Evolutionary conservation across 2,329 filamentous ascomycete genomes (phyloP).

Genomic region (Nothopassalora personata): DNA sequence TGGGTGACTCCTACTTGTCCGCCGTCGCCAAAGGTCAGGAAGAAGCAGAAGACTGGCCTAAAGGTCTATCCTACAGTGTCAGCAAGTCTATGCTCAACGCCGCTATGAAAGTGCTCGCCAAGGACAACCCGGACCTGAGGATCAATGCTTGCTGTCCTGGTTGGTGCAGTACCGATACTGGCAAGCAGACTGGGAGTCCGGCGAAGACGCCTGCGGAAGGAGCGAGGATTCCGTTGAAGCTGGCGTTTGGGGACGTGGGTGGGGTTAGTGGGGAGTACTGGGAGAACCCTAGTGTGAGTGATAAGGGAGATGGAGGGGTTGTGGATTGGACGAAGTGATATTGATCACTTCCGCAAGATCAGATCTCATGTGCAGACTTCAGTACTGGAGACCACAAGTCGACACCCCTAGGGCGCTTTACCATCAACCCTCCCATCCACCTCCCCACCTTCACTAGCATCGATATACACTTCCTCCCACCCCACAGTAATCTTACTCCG

Average conservation of each 20-base stretch:
- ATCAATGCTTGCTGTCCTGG: not conserved
- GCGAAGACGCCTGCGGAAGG: not conserved
- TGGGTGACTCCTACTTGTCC: not conserved
- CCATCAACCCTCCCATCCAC: not conserved
- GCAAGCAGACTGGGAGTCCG: not conserved
- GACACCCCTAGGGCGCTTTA: not conserved
- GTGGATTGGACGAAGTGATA: not conserved
- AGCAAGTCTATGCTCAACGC: not conserved
- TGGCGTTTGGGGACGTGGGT: not conserved
- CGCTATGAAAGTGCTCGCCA: not conserved
- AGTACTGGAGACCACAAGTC: no score
- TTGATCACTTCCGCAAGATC: not conserved
- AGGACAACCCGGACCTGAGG: not conserved
- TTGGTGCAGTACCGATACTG: not conserved
- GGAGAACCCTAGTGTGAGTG: not conserved
- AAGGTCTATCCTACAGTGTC: not conserved
- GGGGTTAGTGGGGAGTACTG: not conserved
- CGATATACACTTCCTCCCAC: conserved; percentile 14
- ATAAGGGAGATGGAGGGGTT: not conserved
- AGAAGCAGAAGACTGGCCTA: not conserved
- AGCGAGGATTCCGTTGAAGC: not conserved
- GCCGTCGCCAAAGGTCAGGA: not conserved
- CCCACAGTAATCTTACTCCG: conserved; percentile 12
- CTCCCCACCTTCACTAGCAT: not conserved
- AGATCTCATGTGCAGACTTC: no score